Evolutionary conservation across 371 early-diverging fungal species (phyloP), one percentile per base, ranked within the genome.

Genomic region (Rhizopus sp.): DNA sequence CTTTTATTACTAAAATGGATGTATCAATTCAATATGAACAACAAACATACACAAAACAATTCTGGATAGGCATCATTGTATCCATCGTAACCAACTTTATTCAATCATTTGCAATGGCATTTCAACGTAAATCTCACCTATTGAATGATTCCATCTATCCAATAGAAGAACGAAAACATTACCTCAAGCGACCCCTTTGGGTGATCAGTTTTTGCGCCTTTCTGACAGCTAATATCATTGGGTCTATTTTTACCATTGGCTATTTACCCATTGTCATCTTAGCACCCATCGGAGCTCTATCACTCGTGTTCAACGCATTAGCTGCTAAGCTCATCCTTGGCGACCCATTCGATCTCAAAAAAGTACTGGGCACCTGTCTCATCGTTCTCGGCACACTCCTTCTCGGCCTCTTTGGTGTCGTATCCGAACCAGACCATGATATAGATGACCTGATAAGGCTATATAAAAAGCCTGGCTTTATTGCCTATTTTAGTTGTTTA

Each of bases 211-310:
- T 91, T 66, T 73, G 68, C 16, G 76, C 83, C 7, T 91, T 86
- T 44, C 66, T 91, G 44, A 58, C 79, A 17, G 85, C 90, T 42
- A 88, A 88, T 50, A 77, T 87, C 17, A 84, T 82, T 10, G 90
- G 89, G 33, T 88, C 92, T 0, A 71, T 86, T 7, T 84, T 90
- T 40, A 85, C 92, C 3, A 87, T 92, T 54, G 90, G 90, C 45
- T 86, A 88, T 56, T 75, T 92, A 12, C 93, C 93, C 4, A 88
- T 92, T n/a, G 87, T 91, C 56, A 89, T 91, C 45, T 73, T 91
- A 33, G 93, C 93, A 9, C 93, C 93, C 4, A 72, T 92, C 55
- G 90, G 91, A 1, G 90, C 93, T 9, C 84, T 91, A 47, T 84
- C 83, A 3, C 73, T 92, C 38, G 89, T 89, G 13, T 88, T 90